These are phyloP conservation scores for Xylariaceae sp. DNA, from an alignment of 2,329 filamentous ascomycete species.

Conservation along the genomic window DNA sequence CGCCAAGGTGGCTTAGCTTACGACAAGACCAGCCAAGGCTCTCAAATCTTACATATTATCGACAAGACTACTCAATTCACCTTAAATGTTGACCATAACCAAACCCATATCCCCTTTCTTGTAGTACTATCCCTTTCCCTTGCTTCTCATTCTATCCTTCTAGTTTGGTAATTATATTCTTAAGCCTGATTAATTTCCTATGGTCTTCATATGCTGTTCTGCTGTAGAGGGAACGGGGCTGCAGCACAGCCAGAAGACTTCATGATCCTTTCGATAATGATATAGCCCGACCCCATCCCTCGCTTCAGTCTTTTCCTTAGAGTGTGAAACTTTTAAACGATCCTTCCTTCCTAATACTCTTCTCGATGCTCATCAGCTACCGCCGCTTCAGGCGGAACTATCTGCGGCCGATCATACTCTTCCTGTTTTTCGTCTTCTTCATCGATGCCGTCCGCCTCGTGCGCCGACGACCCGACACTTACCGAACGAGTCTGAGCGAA, in stretches of 20 bases:
- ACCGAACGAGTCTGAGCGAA: constrained; percentile 33
- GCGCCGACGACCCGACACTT: constrained; percentile 39
- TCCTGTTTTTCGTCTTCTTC: constrained; percentile 42
- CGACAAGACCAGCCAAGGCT: no score
- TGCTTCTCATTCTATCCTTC: constrained; percentile 26
- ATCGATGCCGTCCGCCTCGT: constrained; percentile 44
- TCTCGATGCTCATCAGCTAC: constrained; percentile 45
- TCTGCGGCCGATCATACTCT: constrained; percentile 42
- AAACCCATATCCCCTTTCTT: constrained; percentile 3
- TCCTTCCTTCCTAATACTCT: constrained; percentile 6
- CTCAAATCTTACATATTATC: no score
- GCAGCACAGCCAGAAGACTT: constrained; percentile 2
- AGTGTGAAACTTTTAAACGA: no score
- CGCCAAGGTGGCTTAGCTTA: no score
- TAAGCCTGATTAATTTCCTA: constrained; percentile 9
- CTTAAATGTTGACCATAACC: no score
- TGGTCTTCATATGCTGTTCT: constrained; percentile 11
- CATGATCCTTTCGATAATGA: constrained; percentile 22
- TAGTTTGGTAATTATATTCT: constrained; percentile 21
- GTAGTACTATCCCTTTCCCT: constrained; percentile 32
- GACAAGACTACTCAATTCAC: no score
- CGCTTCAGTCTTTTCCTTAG: background rate
- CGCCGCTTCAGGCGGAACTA: constrained; percentile 45
- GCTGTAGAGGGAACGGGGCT: constrained; percentile 15
- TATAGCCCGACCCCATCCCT: constrained; percentile 23